Conservation (phyloP, 2,329 filamentous ascomycete genomes). For the Pleochaeta shiraiana region DNA sequence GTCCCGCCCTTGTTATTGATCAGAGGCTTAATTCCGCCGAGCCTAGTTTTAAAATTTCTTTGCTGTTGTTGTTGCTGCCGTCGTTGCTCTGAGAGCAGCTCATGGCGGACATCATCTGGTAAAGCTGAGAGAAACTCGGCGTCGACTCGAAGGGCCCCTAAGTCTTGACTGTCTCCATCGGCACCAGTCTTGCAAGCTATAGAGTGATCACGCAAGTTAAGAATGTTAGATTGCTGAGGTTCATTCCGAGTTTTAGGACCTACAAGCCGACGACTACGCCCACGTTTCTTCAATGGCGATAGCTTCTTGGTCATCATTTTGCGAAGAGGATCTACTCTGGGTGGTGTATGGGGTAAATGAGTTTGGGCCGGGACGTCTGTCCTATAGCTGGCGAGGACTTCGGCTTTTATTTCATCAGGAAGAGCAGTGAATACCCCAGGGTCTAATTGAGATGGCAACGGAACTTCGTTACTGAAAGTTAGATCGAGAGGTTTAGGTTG, state of each 20-base stretch:
- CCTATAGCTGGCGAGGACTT: conserved; percentile 54
- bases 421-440: conserved; percentile 64
- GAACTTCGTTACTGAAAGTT: not conserved
- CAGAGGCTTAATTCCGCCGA: conserved; percentile 24
- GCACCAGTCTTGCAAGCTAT: conserved; percentile 4
- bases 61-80: conserved; percentile 15
- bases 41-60: conserved; percentile 33
- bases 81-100: conserved; percentile 57
- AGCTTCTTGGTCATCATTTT: conserved; percentile 14
- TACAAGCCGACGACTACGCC: conserved; percentile 18
- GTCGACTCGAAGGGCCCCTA: conserved; percentile 13
- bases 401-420: conserved; percentile 66
- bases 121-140: conserved; percentile 60
- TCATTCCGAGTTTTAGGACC: conserved; percentile 22
- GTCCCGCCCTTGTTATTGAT: conserved; percentile 9
- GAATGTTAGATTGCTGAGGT: conserved; percentile 49
- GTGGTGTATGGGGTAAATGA: conserved; percentile 26
- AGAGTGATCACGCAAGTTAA: conserved; percentile 20
- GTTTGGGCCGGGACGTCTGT: conserved; percentile 17
- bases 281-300: conserved; percentile 43
- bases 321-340: conserved; percentile 31
- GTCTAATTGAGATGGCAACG: conserved; percentile 56
- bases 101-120: conserved; percentile 55
- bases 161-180: conserved; percentile 6
- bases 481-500: not conserved